phyloP scores from a whole-genome alignment of 768 basidiomycete genomes.

The Rhodosporidiobolus odoratus region DNA sequence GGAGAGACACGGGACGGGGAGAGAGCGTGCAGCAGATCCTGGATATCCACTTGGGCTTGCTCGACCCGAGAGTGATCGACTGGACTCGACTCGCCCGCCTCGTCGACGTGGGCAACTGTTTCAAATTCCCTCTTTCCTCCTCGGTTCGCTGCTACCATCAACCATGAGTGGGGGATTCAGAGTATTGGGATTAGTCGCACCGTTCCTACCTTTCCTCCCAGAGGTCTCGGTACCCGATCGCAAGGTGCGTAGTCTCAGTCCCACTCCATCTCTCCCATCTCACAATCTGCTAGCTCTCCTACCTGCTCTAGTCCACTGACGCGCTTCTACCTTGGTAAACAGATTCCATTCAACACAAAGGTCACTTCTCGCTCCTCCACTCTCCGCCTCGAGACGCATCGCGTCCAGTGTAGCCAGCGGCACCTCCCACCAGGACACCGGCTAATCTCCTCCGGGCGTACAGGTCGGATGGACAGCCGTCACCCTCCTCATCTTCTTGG shows the following conservation, averaged over 20 bases:
- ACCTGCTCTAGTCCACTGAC: background rate
- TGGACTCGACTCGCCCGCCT: too few species aligned
- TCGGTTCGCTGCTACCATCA: background rate
- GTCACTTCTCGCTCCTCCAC: constrained; percentile 46
- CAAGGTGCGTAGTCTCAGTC: constrained; percentile 64
- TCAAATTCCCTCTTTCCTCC: background rate
- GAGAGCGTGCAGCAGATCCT: too few species aligned
- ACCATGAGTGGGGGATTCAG: constrained; percentile 17
- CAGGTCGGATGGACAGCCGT: constrained; percentile 86
- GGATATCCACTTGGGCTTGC: too few species aligned
- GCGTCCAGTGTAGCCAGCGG: too few species aligned
- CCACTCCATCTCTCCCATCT: background rate
- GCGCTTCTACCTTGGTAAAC: background rate
- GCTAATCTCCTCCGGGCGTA: too few species aligned
- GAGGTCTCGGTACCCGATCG: constrained; percentile 97
- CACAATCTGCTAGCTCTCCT: constrained; percentile 11
- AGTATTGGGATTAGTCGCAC: constrained; percentile 44
- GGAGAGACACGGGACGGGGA: background rate
- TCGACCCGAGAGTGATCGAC: too few species aligned
- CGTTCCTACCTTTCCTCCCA: constrained; percentile 91
- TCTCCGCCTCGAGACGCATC: too few species aligned
- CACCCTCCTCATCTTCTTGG: constrained; percentile 97
- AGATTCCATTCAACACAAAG: constrained; percentile 99
- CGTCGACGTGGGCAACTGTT: too few species aligned
- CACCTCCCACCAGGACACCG: too few species aligned